These are phyloP conservation scores for Stemphylium lycopersici DNA, from an alignment of 2,329 filamentous ascomycete genomes.

Conservation along the genomic window DNA sequence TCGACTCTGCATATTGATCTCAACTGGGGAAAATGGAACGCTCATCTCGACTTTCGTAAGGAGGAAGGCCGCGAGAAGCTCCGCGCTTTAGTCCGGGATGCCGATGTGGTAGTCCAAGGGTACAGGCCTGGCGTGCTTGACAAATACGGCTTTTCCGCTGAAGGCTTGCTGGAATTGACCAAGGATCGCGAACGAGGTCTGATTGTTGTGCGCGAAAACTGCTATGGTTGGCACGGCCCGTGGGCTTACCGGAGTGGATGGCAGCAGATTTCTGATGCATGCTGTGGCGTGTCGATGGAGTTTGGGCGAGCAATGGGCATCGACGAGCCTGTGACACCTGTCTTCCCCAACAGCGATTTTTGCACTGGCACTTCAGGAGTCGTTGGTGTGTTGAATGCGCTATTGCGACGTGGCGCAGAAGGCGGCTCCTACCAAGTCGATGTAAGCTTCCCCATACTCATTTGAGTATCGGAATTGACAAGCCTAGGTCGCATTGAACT, in stretches of 20 bases:
- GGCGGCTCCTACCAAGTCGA: constrained; percentile 53
- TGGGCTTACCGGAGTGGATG: constrained; percentile 57
- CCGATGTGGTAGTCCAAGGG: constrained; percentile 59
- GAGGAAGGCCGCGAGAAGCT: constrained; percentile 50
- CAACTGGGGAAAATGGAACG: constrained; percentile 59
- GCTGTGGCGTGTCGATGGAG: constrained; percentile 53
- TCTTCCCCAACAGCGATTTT: constrained; percentile 55
- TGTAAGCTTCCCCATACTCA: constrained; percentile 35
- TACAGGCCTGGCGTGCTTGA: constrained; percentile 58
- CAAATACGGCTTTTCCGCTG: constrained; percentile 53
- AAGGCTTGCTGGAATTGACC: constrained; percentile 51
- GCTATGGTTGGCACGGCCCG: constrained; percentile 60
- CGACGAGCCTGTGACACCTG: constrained; percentile 53
- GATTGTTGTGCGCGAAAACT: constrained; percentile 59
- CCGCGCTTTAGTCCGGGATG: constrained; percentile 52
- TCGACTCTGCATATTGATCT: constrained; percentile 53
- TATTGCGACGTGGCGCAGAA: constrained; percentile 48
- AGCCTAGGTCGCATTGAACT: constrained; percentile 42
- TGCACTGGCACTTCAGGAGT: constrained; percentile 54
- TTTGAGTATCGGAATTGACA: background rate
- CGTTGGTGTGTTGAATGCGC: constrained; percentile 51
- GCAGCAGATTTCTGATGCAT: constrained; percentile 61
- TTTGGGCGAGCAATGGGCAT: constrained; percentile 57
- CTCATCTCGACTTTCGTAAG: constrained; percentile 52
- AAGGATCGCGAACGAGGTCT: constrained; percentile 52